phyloP scores from a whole-genome alignment of 176 grass and related monocot genomes.

The Paspalum notatum region DNA sequence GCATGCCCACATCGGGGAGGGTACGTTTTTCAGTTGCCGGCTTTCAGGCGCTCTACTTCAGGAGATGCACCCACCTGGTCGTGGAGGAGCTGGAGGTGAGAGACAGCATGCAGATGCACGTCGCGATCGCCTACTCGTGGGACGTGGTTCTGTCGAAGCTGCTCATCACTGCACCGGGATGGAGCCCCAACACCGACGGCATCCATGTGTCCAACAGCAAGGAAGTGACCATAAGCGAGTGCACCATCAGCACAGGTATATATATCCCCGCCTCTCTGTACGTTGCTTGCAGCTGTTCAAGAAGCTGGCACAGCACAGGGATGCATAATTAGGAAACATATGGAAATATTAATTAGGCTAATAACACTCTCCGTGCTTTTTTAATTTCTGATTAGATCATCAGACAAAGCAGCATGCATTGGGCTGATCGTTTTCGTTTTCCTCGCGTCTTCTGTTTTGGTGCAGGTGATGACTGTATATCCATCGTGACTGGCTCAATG shows the following conservation, averaged over 20 bases:
- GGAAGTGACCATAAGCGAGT: constrained; percentile 50
- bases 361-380: neutral
- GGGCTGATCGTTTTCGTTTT: neutral
- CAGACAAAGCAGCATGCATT: neutral
- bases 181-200: constrained; percentile 86
- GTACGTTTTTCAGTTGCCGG: constrained; percentile 15
- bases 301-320: neutral
- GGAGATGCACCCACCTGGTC: constrained; percentile 52
- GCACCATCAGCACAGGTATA: constrained; percentile 72
- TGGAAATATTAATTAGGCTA: neutral
- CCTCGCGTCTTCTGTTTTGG: neutral
- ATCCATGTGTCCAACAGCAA: constrained; percentile 66
- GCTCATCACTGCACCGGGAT: constrained; percentile 59
- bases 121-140: constrained; percentile 49
- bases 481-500: constrained; percentile 68
- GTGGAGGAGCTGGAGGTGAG: constrained; percentile 56
- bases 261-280: no score
- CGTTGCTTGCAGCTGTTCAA: neutral
- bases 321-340: neutral
- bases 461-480: constrained; percentile 89
- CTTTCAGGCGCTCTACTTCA: constrained; percentile 66
- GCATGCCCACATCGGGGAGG: neutral
- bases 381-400: neutral
- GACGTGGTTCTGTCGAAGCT: constrained; percentile 56
- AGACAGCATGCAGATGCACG: constrained; percentile 78